Evolutionary conservation across 306 rosid species (phyloP), one percentile per base, ranked within the genome.

Genomic region (Inga oerstediana): DNA sequence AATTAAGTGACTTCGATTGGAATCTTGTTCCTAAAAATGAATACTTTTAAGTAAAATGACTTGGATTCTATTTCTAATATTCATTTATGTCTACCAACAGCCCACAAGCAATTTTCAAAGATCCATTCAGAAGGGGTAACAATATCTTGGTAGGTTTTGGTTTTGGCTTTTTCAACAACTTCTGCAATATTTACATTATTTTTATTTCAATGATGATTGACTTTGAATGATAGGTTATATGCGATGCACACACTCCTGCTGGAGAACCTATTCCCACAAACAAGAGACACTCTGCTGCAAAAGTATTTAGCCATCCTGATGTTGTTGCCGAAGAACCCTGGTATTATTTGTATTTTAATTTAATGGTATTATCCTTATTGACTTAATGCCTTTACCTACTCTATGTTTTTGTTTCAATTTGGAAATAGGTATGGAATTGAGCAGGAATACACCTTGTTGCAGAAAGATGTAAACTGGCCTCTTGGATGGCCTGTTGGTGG

Each of bases 381-480:
- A 27, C 30, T 27, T 27, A 27, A 27, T 27, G 30, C 30, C 30
- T 27, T 27, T 27, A 27, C 30, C 30, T 27, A 27, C 30, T 27
- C 30, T 27, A 27, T 27, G 30, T 27, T 27, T 27, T 27, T 27
- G 1, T 27, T 27, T 27, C 30, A 68, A 68, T 79, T 59, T 87
- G 69, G 77, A 83, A 80, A 74, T 82, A 94, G 98, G 98, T 94
- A 87, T 77, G 98, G 98, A 44, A 85, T 94, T 68, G 98, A 94
- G 87, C 98, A 94, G 49, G 98, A 94, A 88, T 94, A 94, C 88
- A 94, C 95, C 84, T 89, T 94, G 95, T 70, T 94, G 89, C 97
- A 94, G 84, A 94, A 93, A 81, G 92, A 91, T 58, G 79, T 83
- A 48, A 75, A 86, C 3, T 94, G 98, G 98, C 98, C 98, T 16